These are phyloP conservation scores for Chlorophyllum brunneum DNA, from an alignment of 768 basidiomycete genomes.

Conservation along the genomic window DNA sequence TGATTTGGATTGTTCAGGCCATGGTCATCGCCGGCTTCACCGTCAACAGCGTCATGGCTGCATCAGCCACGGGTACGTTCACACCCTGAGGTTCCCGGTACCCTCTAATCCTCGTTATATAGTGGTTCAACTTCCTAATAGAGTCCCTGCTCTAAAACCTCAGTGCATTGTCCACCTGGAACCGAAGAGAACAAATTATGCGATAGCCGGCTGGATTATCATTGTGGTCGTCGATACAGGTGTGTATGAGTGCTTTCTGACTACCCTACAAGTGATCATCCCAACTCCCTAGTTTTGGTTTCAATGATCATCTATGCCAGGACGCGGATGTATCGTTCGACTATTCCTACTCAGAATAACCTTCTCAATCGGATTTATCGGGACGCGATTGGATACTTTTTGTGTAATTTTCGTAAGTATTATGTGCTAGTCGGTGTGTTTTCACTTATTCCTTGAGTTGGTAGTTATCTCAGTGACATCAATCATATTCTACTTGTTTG, in stretches of 20 bases:
- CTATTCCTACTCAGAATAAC: neutral
- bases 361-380: neutral
- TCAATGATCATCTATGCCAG: slow-evolving; percentile 4
- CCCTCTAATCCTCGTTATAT: neutral
- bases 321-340: neutral
- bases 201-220: slow-evolving; percentile 3
- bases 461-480: neutral
- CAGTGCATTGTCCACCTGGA: neutral
- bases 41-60: neutral
- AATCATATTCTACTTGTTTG: neutral
- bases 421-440: neutral
- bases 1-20: neutral
- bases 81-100: no score
- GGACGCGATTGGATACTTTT: slow-evolving; percentile 1
- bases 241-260: neutral
- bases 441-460: neutral
- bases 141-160: neutral
- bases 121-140: neutral
- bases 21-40: neutral
- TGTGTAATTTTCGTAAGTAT: neutral
- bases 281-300: neutral
- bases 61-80: neutral
- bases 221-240: neutral
- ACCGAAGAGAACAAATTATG: neutral
- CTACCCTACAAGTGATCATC: neutral